Evolutionary conservation across 2,329 filamentous ascomycete species (phyloP).

Genomic region (Paracoccidioides brasiliensis): DNA sequence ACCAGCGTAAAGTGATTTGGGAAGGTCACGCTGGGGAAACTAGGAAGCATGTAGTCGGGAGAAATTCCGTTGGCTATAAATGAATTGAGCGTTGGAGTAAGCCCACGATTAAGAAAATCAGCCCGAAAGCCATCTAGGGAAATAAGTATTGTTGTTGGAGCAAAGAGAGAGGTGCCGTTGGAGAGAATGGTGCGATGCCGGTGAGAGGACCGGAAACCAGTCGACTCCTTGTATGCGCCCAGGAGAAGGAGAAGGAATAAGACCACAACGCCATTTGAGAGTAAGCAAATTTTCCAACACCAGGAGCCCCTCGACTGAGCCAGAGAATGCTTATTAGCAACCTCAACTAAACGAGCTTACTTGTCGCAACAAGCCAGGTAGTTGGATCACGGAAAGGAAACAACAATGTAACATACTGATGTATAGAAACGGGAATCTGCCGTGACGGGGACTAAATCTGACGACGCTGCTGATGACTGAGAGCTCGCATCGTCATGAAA

Average conservation of each 20-base stretch:
- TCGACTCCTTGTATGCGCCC: conserved; percentile 45
- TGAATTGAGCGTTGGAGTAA: conserved; percentile 69
- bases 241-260: conserved; percentile 44
- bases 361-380: not conserved
- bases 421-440: conserved; percentile 21
- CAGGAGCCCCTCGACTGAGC: conserved; percentile 11
- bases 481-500: conserved; percentile 53
- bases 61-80: conserved; percentile 77
- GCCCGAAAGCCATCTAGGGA: conserved; percentile 93
- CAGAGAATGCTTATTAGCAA: not conserved
- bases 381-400: not conserved
- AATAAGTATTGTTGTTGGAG: conserved; percentile 82
- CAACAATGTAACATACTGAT: conserved; percentile 14
- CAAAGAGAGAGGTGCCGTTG: conserved; percentile 83
- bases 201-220: conserved; percentile 19
- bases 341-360: not conserved
- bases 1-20: conserved; percentile 91
- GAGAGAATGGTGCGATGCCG: conserved; percentile 29
- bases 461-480: conserved; percentile 48
- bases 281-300: conserved; percentile 23
- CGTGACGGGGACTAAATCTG: conserved; percentile 35
- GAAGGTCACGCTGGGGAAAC: conserved; percentile 92
- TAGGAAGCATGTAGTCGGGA: conserved; percentile 82
- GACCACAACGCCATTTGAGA: conserved; percentile 35
- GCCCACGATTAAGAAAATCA: conserved; percentile 70